Conservation (phyloP, 1,284 basidiomycete species). For the Ganoderma meredithae region DNA sequence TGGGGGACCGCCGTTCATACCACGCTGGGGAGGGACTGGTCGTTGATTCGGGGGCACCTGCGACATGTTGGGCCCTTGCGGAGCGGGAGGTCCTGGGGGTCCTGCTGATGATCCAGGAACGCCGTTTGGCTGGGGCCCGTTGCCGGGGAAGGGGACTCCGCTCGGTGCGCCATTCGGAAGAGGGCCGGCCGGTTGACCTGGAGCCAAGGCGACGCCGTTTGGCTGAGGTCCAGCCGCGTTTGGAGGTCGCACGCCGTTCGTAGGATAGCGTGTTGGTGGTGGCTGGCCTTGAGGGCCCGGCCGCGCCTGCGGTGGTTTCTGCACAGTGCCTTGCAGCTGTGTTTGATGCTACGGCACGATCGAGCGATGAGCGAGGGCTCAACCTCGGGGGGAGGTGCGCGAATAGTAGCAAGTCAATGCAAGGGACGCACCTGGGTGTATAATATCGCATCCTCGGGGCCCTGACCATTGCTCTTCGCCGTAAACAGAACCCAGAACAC, state of each 20-base stretch:
- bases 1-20: slow-evolving; percentile 45
- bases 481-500: slow-evolving; percentile 86
- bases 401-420: neutral
- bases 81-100: slow-evolving; percentile 35
- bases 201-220: slow-evolving; percentile 44
- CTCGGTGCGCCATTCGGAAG: slow-evolving; percentile 44
- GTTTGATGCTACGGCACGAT: slow-evolving; percentile 38
- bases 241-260: slow-evolving; percentile 44
- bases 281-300: slow-evolving; percentile 10
- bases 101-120: slow-evolving; percentile 44
- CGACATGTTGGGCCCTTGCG: slow-evolving; percentile 25
- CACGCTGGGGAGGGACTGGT: slow-evolving; percentile 43
- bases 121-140: slow-evolving; percentile 41
- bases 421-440: slow-evolving; percentile 67
- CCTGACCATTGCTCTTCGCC: slow-evolving; percentile 70
- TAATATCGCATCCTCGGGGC: slow-evolving; percentile 71
- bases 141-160: slow-evolving; percentile 27
- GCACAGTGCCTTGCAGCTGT: slow-evolving; percentile 31
- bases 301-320: slow-evolving; percentile 13
- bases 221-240: slow-evolving; percentile 31
- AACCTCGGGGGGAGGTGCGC: neutral
- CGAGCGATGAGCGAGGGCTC: neutral
- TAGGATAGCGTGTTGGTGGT: slow-evolving; percentile 31
- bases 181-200: slow-evolving; percentile 28
- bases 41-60: slow-evolving; percentile 42